A percentile compares a stretch with the other conserved stretches of the same genome.
These are phyloP conservation scores for Tuber magnatum DNA, from an alignment of 495 filamentous ascomycete species.

Conservation along the genomic window DNA sequence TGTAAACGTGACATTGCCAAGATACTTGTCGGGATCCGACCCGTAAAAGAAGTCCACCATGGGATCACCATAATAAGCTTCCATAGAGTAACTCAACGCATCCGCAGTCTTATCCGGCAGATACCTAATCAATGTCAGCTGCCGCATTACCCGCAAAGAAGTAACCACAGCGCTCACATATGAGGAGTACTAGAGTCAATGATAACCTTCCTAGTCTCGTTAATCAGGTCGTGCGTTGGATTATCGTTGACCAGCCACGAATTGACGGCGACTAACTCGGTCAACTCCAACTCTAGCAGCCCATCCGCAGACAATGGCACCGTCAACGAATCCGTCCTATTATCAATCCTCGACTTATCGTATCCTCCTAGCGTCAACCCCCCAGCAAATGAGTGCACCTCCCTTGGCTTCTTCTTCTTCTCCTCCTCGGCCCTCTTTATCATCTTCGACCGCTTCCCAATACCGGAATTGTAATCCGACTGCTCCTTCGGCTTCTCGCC, in stretches of 20 bases:
- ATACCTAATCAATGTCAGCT: conserved; percentile 26
- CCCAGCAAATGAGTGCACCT: conserved; percentile 30
- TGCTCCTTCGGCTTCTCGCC: neutral
- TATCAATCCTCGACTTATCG: conserved; percentile 30
- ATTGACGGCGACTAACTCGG: conserved; percentile 25
- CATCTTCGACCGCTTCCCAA: conserved; percentile 4
- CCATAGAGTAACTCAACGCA: conserved; percentile 18
- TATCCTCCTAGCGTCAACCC: conserved; percentile 33
- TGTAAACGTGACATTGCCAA: conserved; percentile 36
- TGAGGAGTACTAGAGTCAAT: conserved; percentile 37
- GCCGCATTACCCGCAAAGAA: neutral
- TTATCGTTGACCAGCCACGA: conserved; percentile 1
- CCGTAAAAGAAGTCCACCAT: conserved; percentile 31
- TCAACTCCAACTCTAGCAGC: conserved; percentile 23
- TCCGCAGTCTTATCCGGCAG: conserved; percentile 24
- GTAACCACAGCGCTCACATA: conserved; percentile 27
- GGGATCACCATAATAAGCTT: conserved; percentile 20
- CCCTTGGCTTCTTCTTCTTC: conserved; percentile 6
- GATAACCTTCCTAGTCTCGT: conserved; percentile 23
- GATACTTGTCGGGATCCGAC: conserved; percentile 4
- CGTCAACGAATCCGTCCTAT: conserved; percentile 16
- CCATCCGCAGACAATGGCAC: conserved; percentile 31
- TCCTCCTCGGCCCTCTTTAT: conserved; percentile 4
- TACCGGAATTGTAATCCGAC: conserved; percentile 12
- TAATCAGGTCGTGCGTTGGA: conserved; percentile 25